These are phyloP conservation scores for Nitzschia putrida DNA, from an alignment of 108 stramenopile genomes.

Conservation along the genomic window DNA sequence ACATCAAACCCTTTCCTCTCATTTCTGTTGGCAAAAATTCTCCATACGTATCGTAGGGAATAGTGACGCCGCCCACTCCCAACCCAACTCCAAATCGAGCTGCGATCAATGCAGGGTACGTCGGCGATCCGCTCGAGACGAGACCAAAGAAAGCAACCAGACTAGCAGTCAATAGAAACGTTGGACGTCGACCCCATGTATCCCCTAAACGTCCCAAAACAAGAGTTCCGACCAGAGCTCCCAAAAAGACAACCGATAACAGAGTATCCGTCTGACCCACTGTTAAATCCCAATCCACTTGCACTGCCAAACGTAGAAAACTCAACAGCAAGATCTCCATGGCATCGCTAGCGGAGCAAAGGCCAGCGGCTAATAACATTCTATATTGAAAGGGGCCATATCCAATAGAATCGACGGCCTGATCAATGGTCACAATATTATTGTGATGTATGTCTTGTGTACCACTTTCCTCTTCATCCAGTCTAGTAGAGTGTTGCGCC, in stretches of 20 bases:
- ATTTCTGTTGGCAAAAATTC: slow-evolving; percentile 61
- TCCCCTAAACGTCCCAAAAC: slow-evolving; percentile 67
- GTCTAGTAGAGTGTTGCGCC: not conserved
- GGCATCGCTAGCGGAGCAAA: slow-evolving; percentile 77
- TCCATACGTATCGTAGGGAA: slow-evolving; percentile 82
- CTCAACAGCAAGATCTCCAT: slow-evolving; percentile 73
- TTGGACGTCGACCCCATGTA: slow-evolving; percentile 59
- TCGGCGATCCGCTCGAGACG: slow-evolving; percentile 50
- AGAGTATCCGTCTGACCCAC: slow-evolving; percentile 53
- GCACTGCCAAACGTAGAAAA: slow-evolving; percentile 61
- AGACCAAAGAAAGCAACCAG: slow-evolving; percentile 73
- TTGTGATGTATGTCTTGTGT: not conserved
- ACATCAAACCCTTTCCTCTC: slow-evolving; percentile 50
- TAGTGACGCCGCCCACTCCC: slow-evolving; percentile 76
- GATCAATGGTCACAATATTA: slow-evolving; percentile 44
- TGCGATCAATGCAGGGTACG: slow-evolving; percentile 43
- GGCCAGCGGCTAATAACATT: slow-evolving; percentile 66
- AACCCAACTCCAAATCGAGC: slow-evolving; percentile 72
- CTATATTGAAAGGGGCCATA: slow-evolving; percentile 61
- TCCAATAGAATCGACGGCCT: slow-evolving; percentile 67
- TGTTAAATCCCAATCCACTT: slow-evolving; percentile 63
- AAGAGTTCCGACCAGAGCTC: slow-evolving; percentile 63
- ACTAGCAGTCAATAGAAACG: slow-evolving; percentile 52
- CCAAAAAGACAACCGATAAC: slow-evolving; percentile 64
- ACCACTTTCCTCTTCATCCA: not conserved